phyloP scores from a whole-genome alignment of 306 rosid genomes.

The Comarum palustre region DNA sequence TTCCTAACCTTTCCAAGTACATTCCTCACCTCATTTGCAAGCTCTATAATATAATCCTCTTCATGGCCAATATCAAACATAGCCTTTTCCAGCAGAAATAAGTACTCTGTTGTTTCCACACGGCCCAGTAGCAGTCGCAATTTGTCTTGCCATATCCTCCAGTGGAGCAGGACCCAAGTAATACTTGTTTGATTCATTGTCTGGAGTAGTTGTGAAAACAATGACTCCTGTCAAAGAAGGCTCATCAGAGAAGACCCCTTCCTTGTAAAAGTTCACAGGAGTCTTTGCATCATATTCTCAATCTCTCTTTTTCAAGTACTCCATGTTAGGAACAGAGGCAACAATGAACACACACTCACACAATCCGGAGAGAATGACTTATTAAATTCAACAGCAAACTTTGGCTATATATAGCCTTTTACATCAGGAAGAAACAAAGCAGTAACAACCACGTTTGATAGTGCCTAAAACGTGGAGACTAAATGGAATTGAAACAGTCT shows the following conservation, averaged over 20 bases:
- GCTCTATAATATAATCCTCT: constrained; percentile 79
- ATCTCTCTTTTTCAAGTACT: no score
- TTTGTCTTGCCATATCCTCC: constrained; percentile 94
- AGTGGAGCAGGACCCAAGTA: constrained; percentile 92
- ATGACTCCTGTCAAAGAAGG: constrained; percentile 68
- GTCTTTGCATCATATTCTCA: no score
- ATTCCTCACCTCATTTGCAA: constrained; percentile 86
- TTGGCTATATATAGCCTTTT: no score
- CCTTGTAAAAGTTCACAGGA: no score
- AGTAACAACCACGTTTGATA: no score
- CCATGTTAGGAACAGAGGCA: no score
- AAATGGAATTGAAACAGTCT: no score
- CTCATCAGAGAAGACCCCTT: constrained; percentile 40
- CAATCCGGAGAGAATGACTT: no score
- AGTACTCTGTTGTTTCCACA: constrained; percentile 86
- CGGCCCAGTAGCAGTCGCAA: constrained; percentile 92
- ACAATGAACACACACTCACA: no score
- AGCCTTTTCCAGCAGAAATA: constrained; percentile 82
- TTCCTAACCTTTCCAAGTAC: constrained; percentile 52
- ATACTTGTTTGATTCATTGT: constrained; percentile 75
- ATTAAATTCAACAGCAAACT: no score
- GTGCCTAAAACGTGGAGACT: no score
- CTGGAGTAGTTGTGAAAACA: constrained; percentile 90
- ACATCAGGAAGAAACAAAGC: no score
- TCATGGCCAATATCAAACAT: constrained; percentile 84